These are phyloP conservation scores for Ogataea trehaloabstinens DNA, from an alignment of 805 yeast species.

Conservation along the genomic window DNA sequence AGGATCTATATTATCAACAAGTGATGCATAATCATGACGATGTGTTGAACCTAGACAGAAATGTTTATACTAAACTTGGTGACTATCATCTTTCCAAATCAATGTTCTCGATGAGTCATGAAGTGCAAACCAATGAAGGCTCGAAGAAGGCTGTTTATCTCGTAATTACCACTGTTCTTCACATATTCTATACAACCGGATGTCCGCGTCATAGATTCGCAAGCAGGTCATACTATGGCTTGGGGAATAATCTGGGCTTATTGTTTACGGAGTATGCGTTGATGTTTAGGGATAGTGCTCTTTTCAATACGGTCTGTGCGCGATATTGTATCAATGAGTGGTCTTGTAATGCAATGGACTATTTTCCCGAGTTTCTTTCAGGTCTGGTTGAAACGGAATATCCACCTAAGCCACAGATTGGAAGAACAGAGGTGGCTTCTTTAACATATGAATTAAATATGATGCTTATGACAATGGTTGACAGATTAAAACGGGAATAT, in stretches of 20 bases:
- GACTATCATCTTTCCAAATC: slow-evolving; percentile 23
- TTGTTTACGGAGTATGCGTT: slow-evolving; percentile 18
- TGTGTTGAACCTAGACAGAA: slow-evolving; percentile 16
- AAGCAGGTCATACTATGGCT: slow-evolving; percentile 16
- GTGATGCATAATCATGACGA: slow-evolving; percentile 19
- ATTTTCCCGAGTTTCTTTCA: slow-evolving; percentile 24
- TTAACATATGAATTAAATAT: slow-evolving; percentile 9
- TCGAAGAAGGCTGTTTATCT: slow-evolving; percentile 17
- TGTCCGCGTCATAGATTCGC: slow-evolving; percentile 18
- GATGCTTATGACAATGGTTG: slow-evolving; percentile 11
- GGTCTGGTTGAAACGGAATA: slow-evolving; percentile 19
- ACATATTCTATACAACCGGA: slow-evolving; percentile 20
- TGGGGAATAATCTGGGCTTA: slow-evolving; percentile 19
- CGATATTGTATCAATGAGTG: slow-evolving; percentile 22
- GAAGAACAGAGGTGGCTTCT: slow-evolving; percentile 7
- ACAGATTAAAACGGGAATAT: slow-evolving; percentile 22
- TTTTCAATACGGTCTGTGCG: slow-evolving; percentile 20
- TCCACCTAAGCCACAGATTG: slow-evolving; percentile 4
- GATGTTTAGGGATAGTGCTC: slow-evolving; percentile 7
- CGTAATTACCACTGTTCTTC: slow-evolving; percentile 18
- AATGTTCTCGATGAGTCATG: slow-evolving; percentile 18
- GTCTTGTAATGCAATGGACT: slow-evolving; percentile 15
- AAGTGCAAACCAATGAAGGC: slow-evolving; percentile 16
- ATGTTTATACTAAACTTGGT: slow-evolving; percentile 18
- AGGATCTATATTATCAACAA: slow-evolving; percentile 24